Percentiles rank a stretch among this genome's conserved stretches.
phyloP scores from a whole-genome alignment of 2,329 filamentous ascomycete genomes.

The Penicillium sp. region DNA sequence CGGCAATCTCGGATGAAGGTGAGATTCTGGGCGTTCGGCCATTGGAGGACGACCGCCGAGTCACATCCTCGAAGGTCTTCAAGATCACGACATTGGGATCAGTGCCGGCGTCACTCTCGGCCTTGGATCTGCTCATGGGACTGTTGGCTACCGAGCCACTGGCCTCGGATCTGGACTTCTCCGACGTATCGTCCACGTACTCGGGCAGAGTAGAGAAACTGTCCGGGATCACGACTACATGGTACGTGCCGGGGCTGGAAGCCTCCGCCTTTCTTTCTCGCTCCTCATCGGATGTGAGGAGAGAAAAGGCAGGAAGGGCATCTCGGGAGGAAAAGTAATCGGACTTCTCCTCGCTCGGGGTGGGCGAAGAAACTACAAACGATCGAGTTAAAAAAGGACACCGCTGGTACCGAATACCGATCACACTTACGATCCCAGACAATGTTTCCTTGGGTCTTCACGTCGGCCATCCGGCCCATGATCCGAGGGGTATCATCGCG shows the following conservation, averaged over 20 bases:
- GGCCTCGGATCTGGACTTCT: conserved; percentile 28
- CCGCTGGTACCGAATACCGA: not conserved
- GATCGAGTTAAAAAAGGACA: conserved; percentile 10
- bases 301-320: conserved; percentile 54
- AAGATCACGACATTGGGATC: conserved; percentile 54
- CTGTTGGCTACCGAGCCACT: conserved; percentile 29
- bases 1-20: conserved; percentile 34
- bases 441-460: conserved; percentile 51
- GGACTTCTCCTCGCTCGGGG: conserved; percentile 25
- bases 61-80: conserved; percentile 50
- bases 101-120: conserved; percentile 18
- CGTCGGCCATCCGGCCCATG: conserved; percentile 52
- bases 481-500: conserved; percentile 54
- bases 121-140: conserved; percentile 27
- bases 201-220: conserved; percentile 55
- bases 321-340: conserved; percentile 40
- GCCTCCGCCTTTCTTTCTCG: conserved; percentile 56
- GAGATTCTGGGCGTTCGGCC: conserved; percentile 33
- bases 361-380: conserved; percentile 30
- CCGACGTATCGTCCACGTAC: conserved; percentile 41
- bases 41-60: conserved; percentile 32
- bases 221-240: conserved; percentile 54
- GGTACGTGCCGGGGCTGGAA: conserved; percentile 54
- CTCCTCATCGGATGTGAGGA: conserved; percentile 57
- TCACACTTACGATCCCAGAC: conserved; percentile 56